Conservation (phyloP, 805 yeast species). For the Candida nitratophila region DNA sequence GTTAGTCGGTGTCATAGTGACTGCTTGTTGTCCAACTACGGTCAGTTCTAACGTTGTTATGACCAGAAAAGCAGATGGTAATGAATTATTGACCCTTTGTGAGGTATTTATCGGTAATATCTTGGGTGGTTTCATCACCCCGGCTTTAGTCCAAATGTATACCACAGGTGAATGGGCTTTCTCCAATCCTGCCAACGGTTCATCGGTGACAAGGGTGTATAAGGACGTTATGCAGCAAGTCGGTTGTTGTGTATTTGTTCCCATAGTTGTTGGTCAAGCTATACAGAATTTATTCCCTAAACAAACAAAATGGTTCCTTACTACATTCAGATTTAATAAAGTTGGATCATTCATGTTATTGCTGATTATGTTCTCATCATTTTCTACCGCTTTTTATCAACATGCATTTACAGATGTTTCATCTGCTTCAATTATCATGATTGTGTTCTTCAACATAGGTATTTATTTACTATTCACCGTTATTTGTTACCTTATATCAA, state of each 20-base stretch:
- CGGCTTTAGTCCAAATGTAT: slow-evolving; percentile 75
- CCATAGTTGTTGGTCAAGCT: slow-evolving; percentile 83
- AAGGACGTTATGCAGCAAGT: slow-evolving; percentile 79
- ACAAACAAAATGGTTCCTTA: slow-evolving; percentile 52
- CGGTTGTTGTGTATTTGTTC: slow-evolving; percentile 74
- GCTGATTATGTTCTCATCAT: slow-evolving; percentile 52
- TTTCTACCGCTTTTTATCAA: slow-evolving; percentile 83
- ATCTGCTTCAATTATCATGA: slow-evolving; percentile 58
- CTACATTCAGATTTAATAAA: slow-evolving; percentile 55
- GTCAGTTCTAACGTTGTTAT: slow-evolving; percentile 88
- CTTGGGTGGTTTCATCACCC: slow-evolving; percentile 82
- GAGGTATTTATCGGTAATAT: slow-evolving; percentile 84
- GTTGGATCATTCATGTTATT: slow-evolving; percentile 77
- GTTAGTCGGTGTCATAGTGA: slow-evolving; percentile 72
- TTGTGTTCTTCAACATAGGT: slow-evolving; percentile 79
- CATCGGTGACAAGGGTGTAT: slow-evolving; percentile 52
- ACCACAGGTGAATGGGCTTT: slow-evolving; percentile 53
- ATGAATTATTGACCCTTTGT: slow-evolving; percentile 64
- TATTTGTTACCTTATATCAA: slow-evolving; percentile 50
- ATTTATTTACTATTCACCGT: slow-evolving; percentile 70
- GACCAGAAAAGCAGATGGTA: slow-evolving; percentile 84
- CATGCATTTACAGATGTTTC: slow-evolving; percentile 53
- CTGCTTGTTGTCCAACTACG: slow-evolving; percentile 87
- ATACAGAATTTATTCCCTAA: slow-evolving; percentile 63
- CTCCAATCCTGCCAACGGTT: slow-evolving; percentile 70